Base-by-base conservation (phyloP, 495 filamentous ascomycete genomes). In the Parathielavia hyrcaniae region DNA sequence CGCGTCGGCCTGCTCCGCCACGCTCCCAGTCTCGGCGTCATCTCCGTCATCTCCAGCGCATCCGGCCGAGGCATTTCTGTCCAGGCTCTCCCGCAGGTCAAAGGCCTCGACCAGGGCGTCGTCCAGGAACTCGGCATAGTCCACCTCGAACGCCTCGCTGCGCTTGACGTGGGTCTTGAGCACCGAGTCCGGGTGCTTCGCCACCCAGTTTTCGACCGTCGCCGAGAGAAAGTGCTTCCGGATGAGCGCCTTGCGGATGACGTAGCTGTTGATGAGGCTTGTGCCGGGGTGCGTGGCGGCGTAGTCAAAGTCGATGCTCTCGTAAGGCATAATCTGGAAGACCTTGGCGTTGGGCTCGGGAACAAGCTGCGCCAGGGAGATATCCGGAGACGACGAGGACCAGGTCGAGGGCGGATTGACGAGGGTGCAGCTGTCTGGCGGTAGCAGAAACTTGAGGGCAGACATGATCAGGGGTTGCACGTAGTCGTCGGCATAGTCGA, bases 191-290 rank as follows among this genome's bases (percentile, higher is more conserved):
- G 92, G 90, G 61, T 91, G 75, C 65, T 98, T 98, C 19, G 85
- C 80, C 13, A 87, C 73, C 86, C 90, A 95, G 61, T 84, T 84
- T 41, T 82, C 74, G 38, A 95, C 80, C 0, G 92, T 96, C 16
- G 84, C 83, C 6, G 84, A 81, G 4, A 98, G 79, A 68, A 90
- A 96, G 68, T 98, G 93, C 70, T 98, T 98, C 49, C 93, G 83
- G 65, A 97, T 96, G n/a, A 98, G 74, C 1, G 93, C 93, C 79
- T 97, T 97, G 64, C 93, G 90, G 70, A 96, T 91, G 64, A 96
- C 83, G 67, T 95, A 97, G 59, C 86, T 84, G 68, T 93, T 95
- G 36, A 82, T 76, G 6, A 90, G 79, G 43, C 77, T 83, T 1
- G 80, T 82, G 12, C 64, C 67, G 0, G 86, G 73, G 60, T 88